Evolutionary conservation across 1,139 yeast species (phyloP).

Genomic region (Candida gigantensis): DNA sequence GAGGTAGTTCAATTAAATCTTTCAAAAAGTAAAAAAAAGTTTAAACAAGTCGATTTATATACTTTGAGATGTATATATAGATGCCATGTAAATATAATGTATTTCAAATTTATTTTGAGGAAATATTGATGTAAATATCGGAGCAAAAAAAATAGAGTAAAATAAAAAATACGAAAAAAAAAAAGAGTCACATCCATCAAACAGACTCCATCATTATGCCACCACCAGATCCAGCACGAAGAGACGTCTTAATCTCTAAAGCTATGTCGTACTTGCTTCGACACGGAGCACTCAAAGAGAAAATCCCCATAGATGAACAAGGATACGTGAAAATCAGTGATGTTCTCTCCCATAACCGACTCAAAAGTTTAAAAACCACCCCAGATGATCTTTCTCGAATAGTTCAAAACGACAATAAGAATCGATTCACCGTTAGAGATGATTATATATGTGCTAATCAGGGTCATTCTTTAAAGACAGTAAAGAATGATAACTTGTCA

Average conservation of each 20-base stretch:
- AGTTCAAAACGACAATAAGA: conserved; percentile 67
- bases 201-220: conserved; percentile 7
- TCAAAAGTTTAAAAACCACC: conserved; percentile 58
- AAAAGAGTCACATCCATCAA: background rate
- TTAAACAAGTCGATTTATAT: no score
- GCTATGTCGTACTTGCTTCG: conserved; percentile 74
- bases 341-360: conserved; percentile 56
- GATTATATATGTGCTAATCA: conserved; percentile 77
- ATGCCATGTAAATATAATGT: background rate
- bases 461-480: conserved; percentile 72
- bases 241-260: conserved; percentile 66
- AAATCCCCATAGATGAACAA: conserved; percentile 57
- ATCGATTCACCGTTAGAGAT: conserved; percentile 54
- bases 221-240: conserved; percentile 22
- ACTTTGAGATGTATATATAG: no score
- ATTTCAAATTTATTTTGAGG: conserved; percentile 3
- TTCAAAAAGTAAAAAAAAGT: conserved; percentile 1
- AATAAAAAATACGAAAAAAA: conserved; percentile 2
- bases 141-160: background rate
- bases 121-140: no score
- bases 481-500: conserved; percentile 43
- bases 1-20: conserved; percentile 19
- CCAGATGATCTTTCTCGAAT: conserved; percentile 58
- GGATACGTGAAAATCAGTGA: conserved; percentile 65
- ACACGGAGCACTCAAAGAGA: conserved; percentile 80